phyloP scores from a whole-genome alignment of 352 stramenopile species.

The Nothophytophthora sp. region DNA sequence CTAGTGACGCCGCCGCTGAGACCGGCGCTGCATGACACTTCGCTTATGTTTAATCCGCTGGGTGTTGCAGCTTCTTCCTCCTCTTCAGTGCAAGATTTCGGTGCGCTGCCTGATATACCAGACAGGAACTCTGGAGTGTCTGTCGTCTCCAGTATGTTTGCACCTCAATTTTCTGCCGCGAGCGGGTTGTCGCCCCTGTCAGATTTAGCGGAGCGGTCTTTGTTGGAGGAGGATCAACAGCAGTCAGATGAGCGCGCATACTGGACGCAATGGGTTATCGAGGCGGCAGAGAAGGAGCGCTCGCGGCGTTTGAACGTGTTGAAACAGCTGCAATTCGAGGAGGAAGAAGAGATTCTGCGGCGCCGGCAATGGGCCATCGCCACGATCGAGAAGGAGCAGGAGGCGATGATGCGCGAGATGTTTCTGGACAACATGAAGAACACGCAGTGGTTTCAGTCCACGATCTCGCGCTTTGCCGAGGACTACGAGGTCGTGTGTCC shows the following conservation, averaged over 20 bases:
- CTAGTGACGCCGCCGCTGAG: not conserved
- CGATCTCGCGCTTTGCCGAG: slow-evolving; percentile 73
- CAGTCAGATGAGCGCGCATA: slow-evolving; percentile 56
- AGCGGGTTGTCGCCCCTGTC: not conserved
- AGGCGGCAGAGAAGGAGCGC: slow-evolving; percentile 79
- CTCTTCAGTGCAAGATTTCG: not conserved
- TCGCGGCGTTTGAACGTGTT: slow-evolving; percentile 62
- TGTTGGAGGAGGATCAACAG: slow-evolving; percentile 20
- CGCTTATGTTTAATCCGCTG: not conserved
- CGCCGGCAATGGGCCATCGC: slow-evolving; percentile 74
- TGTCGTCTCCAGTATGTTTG: not conserved
- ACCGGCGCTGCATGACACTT: not conserved
- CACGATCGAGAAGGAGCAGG: slow-evolving; percentile 82
- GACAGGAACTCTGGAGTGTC: not conserved
- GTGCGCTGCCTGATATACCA: not conserved
- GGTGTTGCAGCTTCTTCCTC: slow-evolving; percentile 1
- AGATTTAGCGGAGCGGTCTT: slow-evolving; percentile 8
- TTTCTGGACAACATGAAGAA: slow-evolving; percentile 91
- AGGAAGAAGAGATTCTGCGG: slow-evolving; percentile 70
- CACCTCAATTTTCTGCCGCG: not conserved
- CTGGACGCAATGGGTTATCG: slow-evolving; percentile 83
- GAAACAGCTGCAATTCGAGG: slow-evolving; percentile 69
- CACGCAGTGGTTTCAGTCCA: slow-evolving; percentile 88
- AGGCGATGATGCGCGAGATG: slow-evolving; percentile 79
- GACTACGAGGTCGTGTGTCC: slow-evolving; percentile 88